Percentiles rank a stretch among this genome's conserved stretches.
Evolutionary conservation across 768 basidiomycete species (phyloP).

Genomic region (Macrolepiota dolichaula): DNA sequence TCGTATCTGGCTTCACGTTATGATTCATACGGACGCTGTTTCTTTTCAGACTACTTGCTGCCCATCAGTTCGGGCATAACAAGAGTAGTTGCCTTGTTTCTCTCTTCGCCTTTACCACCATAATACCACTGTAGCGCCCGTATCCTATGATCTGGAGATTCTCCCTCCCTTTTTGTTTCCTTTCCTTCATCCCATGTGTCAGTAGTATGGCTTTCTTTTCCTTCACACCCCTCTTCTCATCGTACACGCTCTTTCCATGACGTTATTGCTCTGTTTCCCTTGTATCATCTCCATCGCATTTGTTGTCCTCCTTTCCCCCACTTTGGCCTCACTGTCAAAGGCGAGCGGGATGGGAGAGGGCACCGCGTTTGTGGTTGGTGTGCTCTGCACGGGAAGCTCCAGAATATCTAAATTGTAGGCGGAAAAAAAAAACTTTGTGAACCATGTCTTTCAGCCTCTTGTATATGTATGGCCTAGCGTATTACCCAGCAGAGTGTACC

Average conservation of each 20-base stretch:
- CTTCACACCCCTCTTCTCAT: constrained; percentile 11
- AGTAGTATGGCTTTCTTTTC: constrained; percentile 7
- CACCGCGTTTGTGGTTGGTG: constrained; percentile 41
- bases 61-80: constrained; percentile 8
- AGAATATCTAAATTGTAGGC: constrained; percentile 5
- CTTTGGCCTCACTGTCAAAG: constrained; percentile 45
- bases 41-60: constrained; percentile 46
- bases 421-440: neutral
- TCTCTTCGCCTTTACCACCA: constrained; percentile 7
- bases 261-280: constrained; percentile 8
- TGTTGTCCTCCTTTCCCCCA: constrained; percentile 71
- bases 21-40: constrained; percentile 72
- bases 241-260: constrained; percentile 17
- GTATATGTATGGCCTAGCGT: constrained; percentile 7
- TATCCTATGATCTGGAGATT: constrained; percentile 7
- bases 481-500: constrained; percentile 4
- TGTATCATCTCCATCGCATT: constrained; percentile 24
- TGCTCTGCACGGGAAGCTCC: constrained; percentile 6
- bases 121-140: constrained; percentile 12
- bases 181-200: constrained; percentile 13
- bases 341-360: constrained; percentile 72
- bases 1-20: constrained; percentile 12
- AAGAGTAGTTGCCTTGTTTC: constrained; percentile 15
- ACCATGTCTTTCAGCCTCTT: neutral
- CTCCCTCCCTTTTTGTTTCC: constrained; percentile 16